A percentile compares a stretch with the other conserved stretches of the same genome.
These are phyloP conservation scores for Coleophoma cylindrospora DNA, from an alignment of 2,329 filamentous ascomycete genomes.

Conservation along the genomic window DNA sequence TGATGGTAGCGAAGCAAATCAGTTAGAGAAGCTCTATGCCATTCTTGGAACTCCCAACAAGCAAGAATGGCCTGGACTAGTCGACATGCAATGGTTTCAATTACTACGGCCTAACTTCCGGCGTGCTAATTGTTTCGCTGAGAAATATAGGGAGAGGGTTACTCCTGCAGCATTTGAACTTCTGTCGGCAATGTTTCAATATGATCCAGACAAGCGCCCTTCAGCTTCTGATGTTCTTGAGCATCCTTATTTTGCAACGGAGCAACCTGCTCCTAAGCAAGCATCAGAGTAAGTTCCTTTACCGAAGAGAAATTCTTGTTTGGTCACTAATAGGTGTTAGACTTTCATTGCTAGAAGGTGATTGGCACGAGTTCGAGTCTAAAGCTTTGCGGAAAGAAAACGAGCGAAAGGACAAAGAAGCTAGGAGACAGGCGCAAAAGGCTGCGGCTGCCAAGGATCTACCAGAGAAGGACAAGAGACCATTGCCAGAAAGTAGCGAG, in stretches of 20 bases:
- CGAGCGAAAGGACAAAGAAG: constrained; percentile 53
- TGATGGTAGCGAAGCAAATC: constrained; percentile 91
- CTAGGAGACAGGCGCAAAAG: constrained; percentile 22
- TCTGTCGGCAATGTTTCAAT: constrained; percentile 78
- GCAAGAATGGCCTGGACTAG: constrained; percentile 79
- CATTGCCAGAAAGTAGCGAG: constrained; percentile 11
- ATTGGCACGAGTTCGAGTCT: constrained; percentile 98
- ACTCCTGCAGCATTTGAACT: constrained; percentile 80
- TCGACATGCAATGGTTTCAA: constrained; percentile 97
- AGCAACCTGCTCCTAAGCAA: constrained; percentile 73
- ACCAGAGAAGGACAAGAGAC: constrained; percentile 23
- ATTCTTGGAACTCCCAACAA: constrained; percentile 83
- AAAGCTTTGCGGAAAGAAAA: constrained; percentile 91
- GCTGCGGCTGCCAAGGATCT: constrained; percentile 17
- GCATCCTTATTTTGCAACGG: constrained; percentile 82
- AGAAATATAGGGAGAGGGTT: constrained; percentile 74
- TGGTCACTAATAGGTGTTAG: constrained; percentile 30
- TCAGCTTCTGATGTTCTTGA: constrained; percentile 78
- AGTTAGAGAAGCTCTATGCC: constrained; percentile 94
- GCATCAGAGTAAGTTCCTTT: constrained; percentile 66
- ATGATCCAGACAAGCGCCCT: constrained; percentile 80
- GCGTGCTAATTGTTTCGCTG: constrained; percentile 70
- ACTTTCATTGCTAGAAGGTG: constrained; percentile 76
- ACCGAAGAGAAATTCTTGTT: constrained; percentile 1
- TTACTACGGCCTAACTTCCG: constrained; percentile 75